Evolutionary conservation across 495 filamentous ascomycete genomes (phyloP), one percentile per base, ranked within the genome.

Genomic region (Tetracladium marchalianum): DNA sequence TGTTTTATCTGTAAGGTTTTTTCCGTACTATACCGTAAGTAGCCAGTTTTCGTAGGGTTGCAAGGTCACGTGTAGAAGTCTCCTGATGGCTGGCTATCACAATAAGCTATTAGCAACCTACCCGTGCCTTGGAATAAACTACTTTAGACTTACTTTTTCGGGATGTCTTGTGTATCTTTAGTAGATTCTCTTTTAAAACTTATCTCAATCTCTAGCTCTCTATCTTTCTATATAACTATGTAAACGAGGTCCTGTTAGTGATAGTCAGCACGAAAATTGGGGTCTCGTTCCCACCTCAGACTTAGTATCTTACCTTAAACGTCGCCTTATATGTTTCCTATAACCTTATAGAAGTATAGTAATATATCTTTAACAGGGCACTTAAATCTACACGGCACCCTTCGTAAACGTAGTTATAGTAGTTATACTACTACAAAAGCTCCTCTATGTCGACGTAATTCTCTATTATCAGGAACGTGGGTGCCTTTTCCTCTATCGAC

Each of bases 401-500:
- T 49, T 36, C 18, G 33, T 49, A 31, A 31, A 49, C 22, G 22
- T 49, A 49, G 31, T 42, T 49, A 31, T 49, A 31, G 32, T 49
- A 31, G 46, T 49, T 15, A 49, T 43, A 13, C 19, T 43, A 13
- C 39, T 18, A 49, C 3, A 49, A 49, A 11, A 35, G 32, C 40
- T 49, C 24, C 45, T 49, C 12, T 15, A 49, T 49, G 19, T 49
- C 17, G 22, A 49, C 18, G 22, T 49, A 49, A 33, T 49, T 49
- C 46, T 49, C 31, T 43, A 49, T 49, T 35, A 19, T 43, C 35
- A 49, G 13, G 39, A 49, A 49, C 13, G 18, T 49, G 13, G 39
- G 40, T 36, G 31, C 15, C 46, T 49, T 49, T 49, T 49, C 39
- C 24, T 49, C 11, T 43, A 49, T 49, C 18, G 18, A 49, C 18